Conservation (phyloP, 306 rosid genomes). For the Cicer chorassanicum region DNA sequence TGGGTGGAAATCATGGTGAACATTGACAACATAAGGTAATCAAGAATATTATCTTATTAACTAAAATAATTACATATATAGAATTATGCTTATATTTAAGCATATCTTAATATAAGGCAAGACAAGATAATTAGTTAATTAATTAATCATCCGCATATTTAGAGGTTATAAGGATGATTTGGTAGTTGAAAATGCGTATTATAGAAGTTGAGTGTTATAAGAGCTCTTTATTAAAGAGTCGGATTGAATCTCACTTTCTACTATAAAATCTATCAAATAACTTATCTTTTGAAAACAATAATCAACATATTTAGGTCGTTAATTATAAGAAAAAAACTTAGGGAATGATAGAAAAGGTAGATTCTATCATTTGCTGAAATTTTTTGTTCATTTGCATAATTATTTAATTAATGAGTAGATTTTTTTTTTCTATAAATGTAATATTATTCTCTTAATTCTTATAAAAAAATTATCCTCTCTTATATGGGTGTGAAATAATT, state of each 20-base stretch:
- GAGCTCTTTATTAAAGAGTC: no score
- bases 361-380: background rate
- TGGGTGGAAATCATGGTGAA: constrained; percentile 76
- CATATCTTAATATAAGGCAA: no score
- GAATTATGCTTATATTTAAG: no score
- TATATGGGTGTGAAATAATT: background rate
- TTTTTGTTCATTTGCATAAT: background rate
- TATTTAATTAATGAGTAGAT: background rate
- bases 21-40: constrained; percentile 87
- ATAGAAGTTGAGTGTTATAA: no score
- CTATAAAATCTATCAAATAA: no score
- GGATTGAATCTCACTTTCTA: no score
- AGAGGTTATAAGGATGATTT: no score
- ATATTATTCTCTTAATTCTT: background rate
- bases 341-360: background rate
- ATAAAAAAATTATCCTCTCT: background rate
- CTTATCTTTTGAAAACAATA: no score
- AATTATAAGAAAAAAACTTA: background rate
- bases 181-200: no score
- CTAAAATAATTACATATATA: no score
- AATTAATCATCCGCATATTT: no score
- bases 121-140: no score
- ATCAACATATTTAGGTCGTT: background rate
- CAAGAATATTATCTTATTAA: background rate
- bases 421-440: background rate